These are phyloP conservation scores for Begonia loranthoides DNA, from an alignment of 306 rosid species.

Conservation along the genomic window DNA sequence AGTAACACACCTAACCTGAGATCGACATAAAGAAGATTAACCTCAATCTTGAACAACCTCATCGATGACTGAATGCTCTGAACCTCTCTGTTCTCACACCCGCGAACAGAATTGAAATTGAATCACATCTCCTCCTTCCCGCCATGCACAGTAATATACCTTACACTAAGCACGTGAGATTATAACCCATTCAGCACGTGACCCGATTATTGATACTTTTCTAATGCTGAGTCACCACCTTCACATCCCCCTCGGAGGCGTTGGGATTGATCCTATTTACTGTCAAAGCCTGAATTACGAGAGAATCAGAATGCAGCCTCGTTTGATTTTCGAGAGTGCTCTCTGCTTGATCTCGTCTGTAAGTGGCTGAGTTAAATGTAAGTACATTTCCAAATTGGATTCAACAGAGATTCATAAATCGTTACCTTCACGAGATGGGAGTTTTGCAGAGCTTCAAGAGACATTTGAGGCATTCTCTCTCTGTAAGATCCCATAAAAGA, in stretches of 20 bases:
- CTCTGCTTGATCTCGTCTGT: constrained; percentile 67
- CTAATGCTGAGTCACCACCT: too few relatives aligned
- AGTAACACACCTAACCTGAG: too few relatives aligned
- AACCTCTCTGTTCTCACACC: too few relatives aligned
- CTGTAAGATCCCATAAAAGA: constrained; percentile 57
- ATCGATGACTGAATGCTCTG: too few relatives aligned
- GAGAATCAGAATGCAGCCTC: constrained; percentile 56
- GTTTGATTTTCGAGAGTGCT: constrained; percentile 45
- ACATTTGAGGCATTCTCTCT: constrained; percentile 47
- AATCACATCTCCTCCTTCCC: too few relatives aligned
- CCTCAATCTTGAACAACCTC: too few relatives aligned
- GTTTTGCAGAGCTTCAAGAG: constrained; percentile 59
- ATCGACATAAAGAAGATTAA: too few relatives aligned
- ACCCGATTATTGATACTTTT: too few relatives aligned
- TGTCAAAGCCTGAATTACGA: constrained; percentile 48
- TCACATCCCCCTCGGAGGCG: constrained; percentile 39
- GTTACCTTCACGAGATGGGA: constrained; percentile 73
- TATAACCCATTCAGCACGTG: too few relatives aligned
- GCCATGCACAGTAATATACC: too few relatives aligned
- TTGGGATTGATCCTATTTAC: constrained; percentile 38
- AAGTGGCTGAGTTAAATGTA: constrained; percentile 33
- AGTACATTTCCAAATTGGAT: constrained; percentile 2
- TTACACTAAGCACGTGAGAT: too few relatives aligned
- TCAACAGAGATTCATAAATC: constrained; percentile 4
- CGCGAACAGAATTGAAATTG: too few relatives aligned